Evolutionary conservation across 345 rosid genomes (phyloP).

Genomic region (Corymbia maculata): DNA sequence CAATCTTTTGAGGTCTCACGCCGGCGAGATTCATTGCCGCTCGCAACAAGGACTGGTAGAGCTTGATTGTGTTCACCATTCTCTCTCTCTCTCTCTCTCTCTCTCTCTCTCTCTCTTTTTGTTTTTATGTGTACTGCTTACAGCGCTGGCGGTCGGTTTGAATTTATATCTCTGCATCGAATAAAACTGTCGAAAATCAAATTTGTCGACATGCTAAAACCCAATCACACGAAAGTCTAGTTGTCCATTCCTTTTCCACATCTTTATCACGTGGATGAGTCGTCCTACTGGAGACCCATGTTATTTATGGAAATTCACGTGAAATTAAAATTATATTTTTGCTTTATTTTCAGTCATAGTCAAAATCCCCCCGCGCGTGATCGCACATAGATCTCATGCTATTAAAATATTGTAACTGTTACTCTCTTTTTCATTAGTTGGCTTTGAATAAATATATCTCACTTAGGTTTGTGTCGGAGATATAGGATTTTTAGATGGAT

Average conservation of each 20-base stretch:
- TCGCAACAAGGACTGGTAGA: conserved; percentile 4
- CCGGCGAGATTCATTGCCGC: conserved; percentile 9
- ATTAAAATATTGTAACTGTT: no score
- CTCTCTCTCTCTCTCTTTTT: not conserved
- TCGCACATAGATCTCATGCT: no score
- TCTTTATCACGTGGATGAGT: not conserved
- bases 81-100: not conserved
- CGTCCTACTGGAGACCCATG: no score
- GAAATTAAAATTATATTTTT: no score
- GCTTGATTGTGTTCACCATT: conserved; percentile 9
- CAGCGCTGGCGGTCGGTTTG: not conserved
- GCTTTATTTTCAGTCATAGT: no score
- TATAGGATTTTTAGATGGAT: no score
- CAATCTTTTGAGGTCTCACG: conserved; percentile 5
- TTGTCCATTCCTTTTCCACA: not conserved
- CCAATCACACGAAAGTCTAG: not conserved
- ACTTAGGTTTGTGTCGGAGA: no score
- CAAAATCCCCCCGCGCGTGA: no score
- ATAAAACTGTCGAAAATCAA: not conserved
- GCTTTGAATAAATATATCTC: no score
- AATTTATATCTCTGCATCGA: not conserved
- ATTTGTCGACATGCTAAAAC: not conserved
- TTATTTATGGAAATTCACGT: no score
- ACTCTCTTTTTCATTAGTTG: no score
- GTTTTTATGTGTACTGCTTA: not conserved